These are phyloP conservation scores for Zasmidium angulare DNA, from an alignment of 2,329 filamentous ascomycete species.

Conservation along the genomic window DNA sequence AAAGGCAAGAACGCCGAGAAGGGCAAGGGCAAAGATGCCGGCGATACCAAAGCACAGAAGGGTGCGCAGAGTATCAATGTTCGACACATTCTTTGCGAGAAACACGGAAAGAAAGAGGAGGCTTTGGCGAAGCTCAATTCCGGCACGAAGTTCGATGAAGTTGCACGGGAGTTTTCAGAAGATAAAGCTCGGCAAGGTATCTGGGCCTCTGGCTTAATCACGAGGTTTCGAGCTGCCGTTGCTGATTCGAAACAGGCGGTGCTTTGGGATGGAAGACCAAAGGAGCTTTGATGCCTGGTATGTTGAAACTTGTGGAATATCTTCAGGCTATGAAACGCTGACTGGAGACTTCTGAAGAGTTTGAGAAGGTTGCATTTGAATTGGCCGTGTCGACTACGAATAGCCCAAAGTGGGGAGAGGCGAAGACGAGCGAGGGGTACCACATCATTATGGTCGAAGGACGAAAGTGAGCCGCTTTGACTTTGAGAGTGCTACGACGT, in stretches of 20 bases:
- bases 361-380: conserved; percentile 71
- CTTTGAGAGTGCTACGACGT: neutral
- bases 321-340: too few species aligned
- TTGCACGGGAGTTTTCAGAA: conserved; percentile 70
- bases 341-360: conserved; percentile 44
- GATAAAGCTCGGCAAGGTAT: conserved; percentile 68
- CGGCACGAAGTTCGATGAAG: conserved; percentile 71
- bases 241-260: conserved; percentile 53
- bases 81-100: conserved; percentile 74
- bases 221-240: neutral
- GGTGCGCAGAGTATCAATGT: conserved; percentile 70
- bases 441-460: conserved; percentile 79
- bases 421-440: conserved; percentile 74
- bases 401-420: conserved; percentile 66
- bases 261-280: conserved; percentile 68
- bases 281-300: conserved; percentile 59
- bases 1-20: conserved; percentile 33
- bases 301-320: too few species aligned
- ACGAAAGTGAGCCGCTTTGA: conserved; percentile 52
- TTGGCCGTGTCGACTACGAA: conserved; percentile 65
- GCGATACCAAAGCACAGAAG: conserved; percentile 46
- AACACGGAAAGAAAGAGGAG: conserved; percentile 75
- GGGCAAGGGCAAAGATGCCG: conserved; percentile 24
- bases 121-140: conserved; percentile 66
- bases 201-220: conserved; percentile 10